Conservation (phyloP, 1,284 basidiomycete genomes). For the Rhodofomes roseus region DNA sequence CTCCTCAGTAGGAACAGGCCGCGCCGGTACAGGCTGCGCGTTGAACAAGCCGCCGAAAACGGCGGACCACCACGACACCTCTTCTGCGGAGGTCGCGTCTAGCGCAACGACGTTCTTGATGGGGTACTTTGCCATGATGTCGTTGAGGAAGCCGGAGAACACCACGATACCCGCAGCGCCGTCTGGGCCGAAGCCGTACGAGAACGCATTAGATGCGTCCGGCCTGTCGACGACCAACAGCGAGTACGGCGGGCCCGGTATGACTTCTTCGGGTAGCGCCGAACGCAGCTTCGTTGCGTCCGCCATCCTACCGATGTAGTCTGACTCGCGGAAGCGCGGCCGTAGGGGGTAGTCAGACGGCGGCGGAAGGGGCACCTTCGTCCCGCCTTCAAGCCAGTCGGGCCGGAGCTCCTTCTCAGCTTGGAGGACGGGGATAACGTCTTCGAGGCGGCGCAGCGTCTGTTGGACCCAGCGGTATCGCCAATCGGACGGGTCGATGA, state of each 20-base stretch:
- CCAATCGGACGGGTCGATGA: constrained; percentile 77
- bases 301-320: constrained; percentile 54
- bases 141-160: constrained; percentile 84
- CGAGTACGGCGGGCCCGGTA: constrained; percentile 83
- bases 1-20: constrained; percentile 63
- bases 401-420: constrained; percentile 50
- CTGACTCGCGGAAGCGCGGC: constrained; percentile 67
- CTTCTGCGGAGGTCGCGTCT: constrained; percentile 14
- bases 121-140: constrained; percentile 53
- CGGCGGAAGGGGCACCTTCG: constrained; percentile 61
- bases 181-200: constrained; percentile 87
- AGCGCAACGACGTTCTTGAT: constrained; percentile 12
- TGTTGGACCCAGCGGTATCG: constrained; percentile 78
- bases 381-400: constrained; percentile 51
- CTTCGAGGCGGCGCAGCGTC: constrained; percentile 72
- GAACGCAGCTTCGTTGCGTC: constrained; percentile 44
- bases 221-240: constrained; percentile 79
- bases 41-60: constrained; percentile 45
- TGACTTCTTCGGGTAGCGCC: constrained; percentile 40
- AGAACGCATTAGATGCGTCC: constrained; percentile 80
- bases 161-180: constrained; percentile 88
- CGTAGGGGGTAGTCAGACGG: constrained; percentile 68
- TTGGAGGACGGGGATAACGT: constrained; percentile 59
- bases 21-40: constrained; percentile 25
- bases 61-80: constrained; percentile 44